Conservation (phyloP, 2,329 filamentous ascomycete species). For the Beauveria sp. region DNA sequence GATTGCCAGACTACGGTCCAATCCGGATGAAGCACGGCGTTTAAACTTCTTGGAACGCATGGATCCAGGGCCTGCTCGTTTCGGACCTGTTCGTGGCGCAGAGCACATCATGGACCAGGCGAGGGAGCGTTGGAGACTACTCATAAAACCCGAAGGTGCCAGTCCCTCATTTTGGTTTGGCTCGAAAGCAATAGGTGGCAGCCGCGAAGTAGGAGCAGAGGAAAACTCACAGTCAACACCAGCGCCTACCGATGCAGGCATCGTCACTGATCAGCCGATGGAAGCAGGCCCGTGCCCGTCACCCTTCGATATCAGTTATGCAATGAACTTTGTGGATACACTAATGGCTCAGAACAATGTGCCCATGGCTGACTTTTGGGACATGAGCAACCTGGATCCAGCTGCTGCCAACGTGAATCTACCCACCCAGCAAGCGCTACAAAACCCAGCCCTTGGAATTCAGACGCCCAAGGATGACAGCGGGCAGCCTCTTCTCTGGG, state of each 20-base stretch:
- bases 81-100: conserved; percentile 39
- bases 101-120: conserved; percentile 39
- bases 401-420: neutral
- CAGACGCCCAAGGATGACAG: conserved; percentile 26
- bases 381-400: conserved; percentile 5
- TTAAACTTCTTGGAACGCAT: conserved; percentile 43
- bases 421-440: conserved; percentile 14
- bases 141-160: conserved; percentile 32
- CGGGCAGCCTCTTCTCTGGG: conserved; percentile 36
- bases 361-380: conserved; percentile 6
- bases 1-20: conserved; percentile 37
- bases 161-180: conserved; percentile 14
- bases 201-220: conserved; percentile 3
- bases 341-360: neutral
- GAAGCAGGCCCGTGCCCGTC: neutral
- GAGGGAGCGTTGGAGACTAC: conserved; percentile 42
- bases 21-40: conserved; percentile 40
- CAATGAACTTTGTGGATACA: neutral
- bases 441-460: conserved; percentile 16
- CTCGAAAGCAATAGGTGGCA: conserved; percentile 12
- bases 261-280: neutral
- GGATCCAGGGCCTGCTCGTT: conserved; percentile 36
- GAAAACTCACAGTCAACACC: neutral
- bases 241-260: no score
- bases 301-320: neutral